A percentile compares a stretch with the other conserved stretches of the same genome.
phyloP scores from a whole-genome alignment of 352 stramenopile species.

The Phytophthora idaei region DNA sequence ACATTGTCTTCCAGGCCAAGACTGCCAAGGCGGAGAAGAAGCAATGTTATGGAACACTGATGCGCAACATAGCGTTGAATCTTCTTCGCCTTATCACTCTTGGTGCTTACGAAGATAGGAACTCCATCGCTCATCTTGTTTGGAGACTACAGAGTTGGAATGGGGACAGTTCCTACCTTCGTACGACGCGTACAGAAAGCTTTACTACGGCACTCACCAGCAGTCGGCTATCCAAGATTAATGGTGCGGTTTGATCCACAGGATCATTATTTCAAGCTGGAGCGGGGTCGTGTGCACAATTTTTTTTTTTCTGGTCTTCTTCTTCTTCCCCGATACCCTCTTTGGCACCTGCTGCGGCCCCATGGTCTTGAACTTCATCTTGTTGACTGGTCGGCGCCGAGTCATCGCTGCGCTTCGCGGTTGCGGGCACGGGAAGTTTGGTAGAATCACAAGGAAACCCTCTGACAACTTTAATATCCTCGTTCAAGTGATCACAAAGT shows the following conservation, averaged over 20 bases:
- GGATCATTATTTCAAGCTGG: neutral
- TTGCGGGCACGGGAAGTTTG: no score
- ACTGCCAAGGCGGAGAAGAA: neutral
- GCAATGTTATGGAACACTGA: neutral
- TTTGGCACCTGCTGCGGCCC: neutral
- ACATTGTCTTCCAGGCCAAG: neutral
- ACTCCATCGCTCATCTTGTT: neutral
- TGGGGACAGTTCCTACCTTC: neutral
- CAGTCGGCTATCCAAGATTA: neutral
- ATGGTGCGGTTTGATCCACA: neutral
- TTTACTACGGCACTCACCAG: neutral
- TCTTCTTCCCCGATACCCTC: neutral
- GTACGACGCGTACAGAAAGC: constrained; percentile 1
- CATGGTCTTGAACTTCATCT: neutral
- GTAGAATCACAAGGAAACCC: no score
- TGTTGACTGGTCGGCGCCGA: neutral
- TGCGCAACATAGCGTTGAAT: neutral
- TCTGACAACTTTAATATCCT: neutral
- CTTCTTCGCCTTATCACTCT: neutral
- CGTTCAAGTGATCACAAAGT: neutral
- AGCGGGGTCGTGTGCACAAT: neutral
- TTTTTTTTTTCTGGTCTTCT: neutral
- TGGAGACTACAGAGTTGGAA: neutral
- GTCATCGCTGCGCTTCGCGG: neutral
- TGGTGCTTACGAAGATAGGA: neutral